phyloP scores from a whole-genome alignment of 2,329 filamentous ascomycete genomes.

The Paraconiothyrium brasiliense region DNA sequence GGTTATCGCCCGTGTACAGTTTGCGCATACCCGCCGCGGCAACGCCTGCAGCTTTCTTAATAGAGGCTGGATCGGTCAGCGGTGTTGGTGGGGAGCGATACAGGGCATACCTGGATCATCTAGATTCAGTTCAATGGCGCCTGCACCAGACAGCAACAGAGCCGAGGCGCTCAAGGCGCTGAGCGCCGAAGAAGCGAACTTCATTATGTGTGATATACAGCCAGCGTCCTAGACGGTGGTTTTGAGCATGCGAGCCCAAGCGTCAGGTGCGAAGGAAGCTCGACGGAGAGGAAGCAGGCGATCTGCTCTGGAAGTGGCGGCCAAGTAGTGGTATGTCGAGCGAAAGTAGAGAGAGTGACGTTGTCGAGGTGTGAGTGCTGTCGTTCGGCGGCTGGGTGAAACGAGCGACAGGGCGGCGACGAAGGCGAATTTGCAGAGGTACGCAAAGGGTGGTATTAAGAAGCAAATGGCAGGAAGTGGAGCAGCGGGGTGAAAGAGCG shows the following conservation, averaged over 20 bases:
- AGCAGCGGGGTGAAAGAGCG: slow-evolving; percentile 9
- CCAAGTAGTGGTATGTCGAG: background rate
- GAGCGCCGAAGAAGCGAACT: slow-evolving; percentile 41
- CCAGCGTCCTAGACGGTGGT: slow-evolving; percentile 20
- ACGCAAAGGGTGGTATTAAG: background rate
- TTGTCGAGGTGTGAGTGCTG: background rate
- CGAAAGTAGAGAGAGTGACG: background rate
- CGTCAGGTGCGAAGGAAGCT: slow-evolving; percentile 10
- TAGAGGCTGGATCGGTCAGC: slow-evolving; percentile 61
- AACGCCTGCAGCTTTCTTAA: slow-evolving; percentile 68
- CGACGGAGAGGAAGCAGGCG: background rate
- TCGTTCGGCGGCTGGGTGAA: slow-evolving; percentile 11
- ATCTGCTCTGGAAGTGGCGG: background rate
- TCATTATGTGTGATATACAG: slow-evolving; percentile 41
- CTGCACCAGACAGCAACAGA: slow-evolving; percentile 41
- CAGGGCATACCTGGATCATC: slow-evolving; percentile 37
- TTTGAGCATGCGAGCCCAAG: slow-evolving; percentile 37
- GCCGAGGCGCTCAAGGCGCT: slow-evolving; percentile 43
- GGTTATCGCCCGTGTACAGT: slow-evolving; percentile 71
- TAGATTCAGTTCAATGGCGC: slow-evolving; percentile 45
- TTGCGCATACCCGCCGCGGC: slow-evolving; percentile 69
- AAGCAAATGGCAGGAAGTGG: background rate
- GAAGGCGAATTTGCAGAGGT: slow-evolving; percentile 1
- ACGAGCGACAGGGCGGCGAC: slow-evolving; percentile 14
- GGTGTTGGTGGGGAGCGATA: slow-evolving; percentile 1